Base-by-base conservation (phyloP, 352 stramenopile species). In the Thalassiosira mediterranea region DNA sequence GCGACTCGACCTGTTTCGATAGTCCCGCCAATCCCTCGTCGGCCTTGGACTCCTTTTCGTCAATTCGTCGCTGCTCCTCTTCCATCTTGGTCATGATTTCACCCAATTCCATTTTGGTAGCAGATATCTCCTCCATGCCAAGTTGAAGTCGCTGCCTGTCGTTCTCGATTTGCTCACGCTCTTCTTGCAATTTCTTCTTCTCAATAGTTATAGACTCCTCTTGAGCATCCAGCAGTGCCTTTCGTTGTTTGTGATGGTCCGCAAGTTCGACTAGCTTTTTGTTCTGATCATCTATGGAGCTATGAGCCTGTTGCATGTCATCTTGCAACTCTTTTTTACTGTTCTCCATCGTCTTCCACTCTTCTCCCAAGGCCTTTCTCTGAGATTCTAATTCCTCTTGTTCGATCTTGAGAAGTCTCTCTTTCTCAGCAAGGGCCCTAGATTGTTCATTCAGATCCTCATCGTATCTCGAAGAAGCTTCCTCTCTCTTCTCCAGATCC, bases 31-130 rank as follows among this genome's bases (percentile, higher is more conserved):
- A 17, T 57, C 54, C 72, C 54, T 72, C 31, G 44, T 65, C 8
- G 25, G 76, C 23, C 21, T 64, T 61, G 26, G 26, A 40, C 21
- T 76, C 58, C 46, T 69, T 71, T 15, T 71, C 46, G n/a, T 38
- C 21, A 21, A 72, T 63, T 38, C 31, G 58, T 38, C 21, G 7
- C 42, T 81, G 63, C 15, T 81, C 64, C 15, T 71, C 53, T 40
- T 76, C 72, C 26, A 76, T 13, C 44, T 76, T 62, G 13, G 59
- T 37, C 49, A 81, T 76, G 23, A 81, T 37, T 32, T 49, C 59
- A 25, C 68, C 46, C 38, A 79, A 46, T 76, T 76, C 72, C 42
- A 64, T 34, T 47, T 76, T 75, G 29, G 64, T 51, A 28, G 40
- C 25, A 28, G 42, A 54, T 63, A 57, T 28, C 28, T 81, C 72